Base-by-base conservation (phyloP, 768 basidiomycete genomes). In the Psilocybe subaeruginosa region DNA sequence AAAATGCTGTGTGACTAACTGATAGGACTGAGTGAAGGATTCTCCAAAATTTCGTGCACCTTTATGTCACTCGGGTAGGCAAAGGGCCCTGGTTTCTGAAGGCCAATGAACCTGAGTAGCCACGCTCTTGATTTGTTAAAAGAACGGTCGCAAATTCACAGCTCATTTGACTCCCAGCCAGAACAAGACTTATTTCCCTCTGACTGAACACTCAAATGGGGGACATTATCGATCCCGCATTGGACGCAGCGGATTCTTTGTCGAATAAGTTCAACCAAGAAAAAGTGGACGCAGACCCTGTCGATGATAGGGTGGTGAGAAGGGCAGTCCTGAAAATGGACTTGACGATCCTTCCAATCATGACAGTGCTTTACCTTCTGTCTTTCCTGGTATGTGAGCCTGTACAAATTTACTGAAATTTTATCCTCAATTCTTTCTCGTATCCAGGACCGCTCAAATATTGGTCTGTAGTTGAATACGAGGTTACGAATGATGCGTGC, bases 361-460 rank as follows among this genome's bases (percentile, higher is more conserved):
- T 53, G 31, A 53, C 51, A 1, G 19, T 53, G 51, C 19, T 53
- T 37, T 53, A 53, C n/a, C 33, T 53, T 4, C 51, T 53, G 6
- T 53, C 51, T 2, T 53, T 53, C 31, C 16, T 53, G 51, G 51
- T 53, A 33, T 19, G 51, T 51, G 23, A 23, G 23, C 23, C 51
- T 5, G 16, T 46, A 6, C 49, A 23, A 23, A 2, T 23, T 23
- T 23, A 23, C 23, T 23, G 23, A 23, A 23, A 23, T 23, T 23
- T 19, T 23, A 33, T 11, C 4, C 51, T 53, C 16, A 53, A 17
- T 23, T 2, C 2, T 23, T 23, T 29, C 33, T 11, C 16, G 3
- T 6, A 6, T 51, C 0, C 54, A 77, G 76, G 76, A 74, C 59
- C 73, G 74, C 35, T 62, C 73, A 19, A 77, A 77, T 53, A 74